phyloP scores from a whole-genome alignment of 2,329 filamentous ascomycete genomes.

The Plectosphaerella cucumerina region DNA sequence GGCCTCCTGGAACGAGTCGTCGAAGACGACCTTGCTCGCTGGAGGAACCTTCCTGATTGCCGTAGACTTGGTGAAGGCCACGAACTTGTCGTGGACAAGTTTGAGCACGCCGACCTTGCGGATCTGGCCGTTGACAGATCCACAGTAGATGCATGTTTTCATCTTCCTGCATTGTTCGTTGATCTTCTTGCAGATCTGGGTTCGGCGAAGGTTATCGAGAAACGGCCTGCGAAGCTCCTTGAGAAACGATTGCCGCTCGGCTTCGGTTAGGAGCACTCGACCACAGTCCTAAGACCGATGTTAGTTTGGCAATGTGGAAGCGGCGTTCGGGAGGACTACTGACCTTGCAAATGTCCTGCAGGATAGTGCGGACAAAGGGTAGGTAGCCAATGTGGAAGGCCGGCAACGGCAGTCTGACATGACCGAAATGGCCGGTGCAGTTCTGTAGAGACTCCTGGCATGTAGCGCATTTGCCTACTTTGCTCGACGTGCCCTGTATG shows the following conservation, averaged over 20 bases:
- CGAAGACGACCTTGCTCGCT: conserved; percentile 76
- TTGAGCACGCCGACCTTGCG: conserved; percentile 92
- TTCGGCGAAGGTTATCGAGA: conserved; percentile 81
- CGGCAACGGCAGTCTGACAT: conserved; percentile 84
- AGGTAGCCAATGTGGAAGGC: conserved; percentile 96
- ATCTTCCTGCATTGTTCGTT: conserved; percentile 87
- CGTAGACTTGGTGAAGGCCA: conserved; percentile 82
- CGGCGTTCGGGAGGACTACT: conserved; percentile 4
- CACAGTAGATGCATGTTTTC: conserved; percentile 77
- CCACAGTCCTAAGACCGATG: conserved; percentile 62
- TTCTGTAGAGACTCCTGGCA: conserved; percentile 77
- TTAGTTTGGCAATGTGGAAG: not conserved
- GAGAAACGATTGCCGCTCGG: conserved; percentile 73
- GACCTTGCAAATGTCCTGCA: conserved; percentile 92
- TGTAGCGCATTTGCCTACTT: conserved; percentile 73
- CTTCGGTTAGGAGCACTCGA: conserved; percentile 74
- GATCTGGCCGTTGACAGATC: conserved; percentile 81
- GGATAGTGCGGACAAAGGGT: conserved; percentile 84
- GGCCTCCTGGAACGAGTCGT: conserved; percentile 77
- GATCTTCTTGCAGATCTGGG: conserved; percentile 82
- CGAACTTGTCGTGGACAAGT: conserved; percentile 89
- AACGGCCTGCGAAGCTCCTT: conserved; percentile 74
- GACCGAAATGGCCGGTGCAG: conserved; percentile 94
- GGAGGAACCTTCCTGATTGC: conserved; percentile 81
- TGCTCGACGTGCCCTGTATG: conserved; percentile 73